Percentiles rank a stretch among this genome's conserved stretches.
phyloP scores from a whole-genome alignment of 495 filamentous ascomycete species.

The Astrothelium macrocarpum region DNA sequence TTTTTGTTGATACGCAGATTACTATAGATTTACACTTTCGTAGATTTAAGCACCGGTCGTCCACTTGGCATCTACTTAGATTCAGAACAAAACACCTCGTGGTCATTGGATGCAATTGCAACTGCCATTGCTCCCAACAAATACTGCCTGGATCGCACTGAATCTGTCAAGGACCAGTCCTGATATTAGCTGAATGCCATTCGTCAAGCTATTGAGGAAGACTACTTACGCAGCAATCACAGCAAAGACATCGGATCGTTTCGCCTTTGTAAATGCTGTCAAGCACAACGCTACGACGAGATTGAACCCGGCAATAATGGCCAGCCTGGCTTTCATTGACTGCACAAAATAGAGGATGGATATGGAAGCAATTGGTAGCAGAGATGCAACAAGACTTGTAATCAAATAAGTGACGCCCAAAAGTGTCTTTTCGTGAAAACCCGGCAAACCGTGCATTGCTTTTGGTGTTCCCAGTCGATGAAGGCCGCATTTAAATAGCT shows the following conservation, averaged over 20 bases:
- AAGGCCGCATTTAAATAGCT: constrained; percentile 6
- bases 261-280: constrained; percentile 8
- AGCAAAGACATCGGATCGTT: constrained; percentile 9
- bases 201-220: no score
- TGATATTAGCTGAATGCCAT: no score
- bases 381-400: constrained; percentile 17
- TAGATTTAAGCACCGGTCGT: no score
- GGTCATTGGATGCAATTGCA: neutral
- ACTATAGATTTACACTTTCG: no score
- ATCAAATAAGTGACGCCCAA: constrained; percentile 15
- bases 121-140: neutral
- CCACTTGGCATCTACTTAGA: no score
- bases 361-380: constrained; percentile 14
- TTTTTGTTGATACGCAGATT: no score
- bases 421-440: constrained; percentile 7
- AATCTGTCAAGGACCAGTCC: neutral
- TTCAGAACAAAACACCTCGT: no score
- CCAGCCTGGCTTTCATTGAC: constrained; percentile 5
- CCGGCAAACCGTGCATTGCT: constrained; percentile 4
- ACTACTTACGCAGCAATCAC: constrained; percentile 10
- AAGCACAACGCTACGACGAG: constrained; percentile 8
- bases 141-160: neutral
- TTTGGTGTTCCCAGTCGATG: constrained; percentile 6
- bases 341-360: constrained; percentile 8
- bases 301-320: constrained; percentile 11